Evolutionary conservation across 2,329 filamentous ascomycete genomes (phyloP).

Genomic region (Colletotrichum sp.): DNA sequence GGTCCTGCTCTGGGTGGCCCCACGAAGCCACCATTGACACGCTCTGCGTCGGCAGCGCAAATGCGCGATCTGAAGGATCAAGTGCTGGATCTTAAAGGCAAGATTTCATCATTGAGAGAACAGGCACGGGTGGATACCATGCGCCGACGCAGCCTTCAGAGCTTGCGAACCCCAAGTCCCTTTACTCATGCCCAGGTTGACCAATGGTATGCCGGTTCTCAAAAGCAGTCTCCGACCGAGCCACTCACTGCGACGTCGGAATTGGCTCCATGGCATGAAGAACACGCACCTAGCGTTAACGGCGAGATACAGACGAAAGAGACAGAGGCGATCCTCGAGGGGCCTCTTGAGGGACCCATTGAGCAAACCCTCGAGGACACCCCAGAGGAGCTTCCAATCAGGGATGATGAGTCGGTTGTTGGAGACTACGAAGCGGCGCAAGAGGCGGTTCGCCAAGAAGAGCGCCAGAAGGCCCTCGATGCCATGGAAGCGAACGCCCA

Average conservation of each 20-base stretch:
- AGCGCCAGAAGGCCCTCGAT: slow-evolving; percentile 19
- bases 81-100: slow-evolving; percentile 84
- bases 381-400: not conserved
- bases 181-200: slow-evolving; percentile 73
- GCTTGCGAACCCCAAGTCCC: slow-evolving; percentile 76
- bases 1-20: slow-evolving; percentile 49
- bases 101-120: slow-evolving; percentile 80
- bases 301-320: slow-evolving; percentile 25
- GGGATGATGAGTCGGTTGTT: slow-evolving; percentile 9
- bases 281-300: slow-evolving; percentile 32
- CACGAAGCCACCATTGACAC: slow-evolving; percentile 54
- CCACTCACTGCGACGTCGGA: slow-evolving; percentile 18
- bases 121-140: slow-evolving; percentile 81
- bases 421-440: slow-evolving; percentile 32
- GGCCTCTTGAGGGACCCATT: not conserved
- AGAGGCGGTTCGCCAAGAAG: slow-evolving; percentile 27
- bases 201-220: slow-evolving; percentile 50
- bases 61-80: slow-evolving; percentile 80
- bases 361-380: not conserved
- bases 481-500: slow-evolving; percentile 4
- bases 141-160: slow-evolving; percentile 78
- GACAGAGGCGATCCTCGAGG: not conserved
- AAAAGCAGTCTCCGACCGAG: slow-evolving; percentile 25
- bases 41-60: slow-evolving; percentile 75
- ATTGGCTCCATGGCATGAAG: slow-evolving; percentile 33